These are phyloP conservation scores for Megacollybia marginata DNA, from an alignment of 768 basidiomycete species.

Conservation along the genomic window DNA sequence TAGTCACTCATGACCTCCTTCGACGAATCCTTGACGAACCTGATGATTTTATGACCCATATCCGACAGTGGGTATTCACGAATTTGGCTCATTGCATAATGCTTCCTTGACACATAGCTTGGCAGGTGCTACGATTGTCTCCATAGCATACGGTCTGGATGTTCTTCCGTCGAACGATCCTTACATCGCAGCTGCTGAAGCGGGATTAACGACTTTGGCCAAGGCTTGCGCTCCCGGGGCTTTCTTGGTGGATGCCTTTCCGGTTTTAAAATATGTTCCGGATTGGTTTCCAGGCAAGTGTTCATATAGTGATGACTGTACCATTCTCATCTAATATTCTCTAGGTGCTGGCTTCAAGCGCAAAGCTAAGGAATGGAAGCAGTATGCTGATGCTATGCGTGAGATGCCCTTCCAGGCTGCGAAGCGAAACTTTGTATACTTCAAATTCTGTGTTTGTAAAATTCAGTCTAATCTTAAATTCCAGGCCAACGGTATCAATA, in stretches of 20 bases:
- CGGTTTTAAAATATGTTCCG: constrained; percentile 17
- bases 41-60: constrained; percentile 9
- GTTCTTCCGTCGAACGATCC: constrained; percentile 17
- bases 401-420: constrained; percentile 9
- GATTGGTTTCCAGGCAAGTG: constrained; percentile 18
- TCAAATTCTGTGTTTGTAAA: not conserved
- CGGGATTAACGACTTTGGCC: constrained; percentile 8
- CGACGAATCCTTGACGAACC: constrained; percentile 13
- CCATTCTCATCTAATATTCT: constrained; percentile 8
- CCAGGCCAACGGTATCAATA: constrained; percentile 12
- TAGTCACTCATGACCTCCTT: constrained; percentile 16
- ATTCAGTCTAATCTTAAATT: not conserved
- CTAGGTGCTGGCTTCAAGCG: constrained; percentile 25
- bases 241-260: constrained; percentile 14
- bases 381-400: constrained; percentile 4
- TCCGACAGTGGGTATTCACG: constrained; percentile 7
- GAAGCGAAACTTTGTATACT: constrained; percentile 6
- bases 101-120: constrained; percentile 9
- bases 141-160: constrained; percentile 20
- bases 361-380: constrained; percentile 16
- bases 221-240: constrained; percentile 9
- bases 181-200: constrained; percentile 11
- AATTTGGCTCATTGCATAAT: not conserved
- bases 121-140: constrained; percentile 14
- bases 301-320: not conserved